Evolutionary conservation across 1,284 basidiomycete species (phyloP), one percentile per base, ranked within the genome.

Genomic region (Microstroma glucosiphilum): DNA sequence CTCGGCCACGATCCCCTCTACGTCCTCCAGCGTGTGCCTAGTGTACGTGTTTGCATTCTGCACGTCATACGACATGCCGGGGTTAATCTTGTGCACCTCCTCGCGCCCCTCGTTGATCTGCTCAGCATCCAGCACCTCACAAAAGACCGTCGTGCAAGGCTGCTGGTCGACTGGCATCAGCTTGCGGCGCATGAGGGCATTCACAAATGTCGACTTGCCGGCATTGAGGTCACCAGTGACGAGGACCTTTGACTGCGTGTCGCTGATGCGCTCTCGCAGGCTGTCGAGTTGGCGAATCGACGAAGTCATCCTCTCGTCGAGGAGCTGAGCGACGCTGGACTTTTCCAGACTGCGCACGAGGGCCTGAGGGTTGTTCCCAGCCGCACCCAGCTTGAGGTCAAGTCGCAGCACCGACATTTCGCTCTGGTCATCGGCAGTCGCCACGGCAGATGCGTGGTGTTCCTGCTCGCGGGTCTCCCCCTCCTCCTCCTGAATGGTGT

Each of bases 201-300:
- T 98, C 80, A 98, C 91, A 76, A 98, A 90, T 0, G 96, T 98
- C 40, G 92, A 96, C 82, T 99, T 99, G 74, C 96, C 96, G 40
- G 96, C 90, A 79, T 99, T 99, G 64, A 98, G 85, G 80, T 99
- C 96, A 69, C 96, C 96, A n/a, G 96, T 98, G 65, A 99, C 91
- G 66, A 99, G 86, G 54, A 99, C 93, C 78, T 96, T 92, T 71
- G 91, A 94, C 13, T 91, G 90, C 1, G 87, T 92, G 80, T 97
- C 94, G 77, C 89, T 84, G 21, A 98, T 88, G 56, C 96, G 89
- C 61, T 86, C 84, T 57, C 88, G 87, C 65, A 99, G 87, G 71
- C 89, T 89, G 68, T 89, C 85, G 62, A 98, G 86, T 76, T 98
- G 93, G 13, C 84, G 83, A 58, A 90, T 81, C 7, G 92, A 86